Evolutionary conservation across 1,139 yeast species (phyloP), one percentile per base, ranked within the genome.

Genomic region (Hemisphaericaspora subhashii): DNA sequence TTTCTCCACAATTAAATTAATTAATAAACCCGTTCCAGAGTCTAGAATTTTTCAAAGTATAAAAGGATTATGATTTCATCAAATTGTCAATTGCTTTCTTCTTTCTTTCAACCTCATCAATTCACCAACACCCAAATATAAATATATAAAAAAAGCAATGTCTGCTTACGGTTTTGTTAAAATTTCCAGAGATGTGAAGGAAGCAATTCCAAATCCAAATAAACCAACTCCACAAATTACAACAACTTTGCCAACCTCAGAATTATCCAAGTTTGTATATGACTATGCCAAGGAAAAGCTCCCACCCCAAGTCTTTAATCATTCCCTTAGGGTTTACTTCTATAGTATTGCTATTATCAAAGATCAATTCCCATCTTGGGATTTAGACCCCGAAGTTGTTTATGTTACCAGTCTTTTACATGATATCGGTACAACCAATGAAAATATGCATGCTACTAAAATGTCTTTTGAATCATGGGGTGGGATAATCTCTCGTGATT

Each of bases 381-480:
- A 62, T 38, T 53, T 66, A 29, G 64, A 62, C 38, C 43, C 38
- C 2, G 69, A 62, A 36, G 61, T 64, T 11, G 39, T 66, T 21
- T 64, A 58, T 39, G 60, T 55, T 13, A 64, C 72, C 20, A 50
- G 66, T 35, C 53, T 66, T 44, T 54, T 66, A 31, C 72, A 66
- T 45, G 71, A 66, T 44, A 64, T 66, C 37, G 71, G 63, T 4
- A 64, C 70, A 36, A 65, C 69, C 13, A 57, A 56, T 25, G 57
- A 62, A 37, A 64, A 65, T 39, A 62, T 66, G 68, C 46, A 45
- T 10, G 61, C 61, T 15, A 65, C 72, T 24, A 63, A 65, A 42
- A 51, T 66, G 56, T 65, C 71, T 18, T 66, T 66, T 48, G 72
- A 66, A 43, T 63, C 63, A 40, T 64, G 59, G 41, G 72, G 72